Base-by-base conservation (phyloP, 2,329 filamentous ascomycete species). In the Penicillium sp. region DNA sequence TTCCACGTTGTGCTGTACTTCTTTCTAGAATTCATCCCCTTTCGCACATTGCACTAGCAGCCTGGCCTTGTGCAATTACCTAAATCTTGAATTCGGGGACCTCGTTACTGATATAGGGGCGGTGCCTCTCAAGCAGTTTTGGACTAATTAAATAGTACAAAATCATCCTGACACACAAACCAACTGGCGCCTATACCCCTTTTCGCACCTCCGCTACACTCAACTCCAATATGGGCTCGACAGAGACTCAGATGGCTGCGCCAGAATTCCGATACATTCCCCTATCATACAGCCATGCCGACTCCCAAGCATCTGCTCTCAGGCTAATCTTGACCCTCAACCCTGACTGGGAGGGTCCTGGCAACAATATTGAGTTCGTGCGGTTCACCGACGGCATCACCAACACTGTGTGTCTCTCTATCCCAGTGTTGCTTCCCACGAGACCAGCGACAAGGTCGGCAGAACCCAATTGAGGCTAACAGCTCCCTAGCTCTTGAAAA, bases 341-440 rank as follows among this genome's bases (percentile, higher is more conserved):
- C 52, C 90, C 90, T 10, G 82, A 94, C 61, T 98, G 93, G 93
- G 78, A 82, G 58, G 77, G 79, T 42, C 75, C 79, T 32, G 81
- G 83, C 57, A 85, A 87, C 50, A 80, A 84, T 38, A 78, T 98
- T 61, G 83, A 93, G 63, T 88, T 97, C 65, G 78, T 88, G 58
- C 84, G 87, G 57, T 98, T 97, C 75, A 98, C 89, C 34, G 93
- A 98, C 64, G 93, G 93, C 65, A 98, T 97, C 72, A 98, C 93
- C 58, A 98, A 98, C 72, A 97, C 90, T 57, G 79, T 82, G 72
- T 59, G 77, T 75, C 48, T 41, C 52, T 41, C 52, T 41, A 39
- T 43, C 56, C 35, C 12, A 19, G n/a, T 31, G 21, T 26, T 12
- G 32, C 38, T 15, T 32, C 21, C 31, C 12, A 26, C 26, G 4